A percentile compares a stretch with the other conserved stretches of the same genome.
phyloP scores from a whole-genome alignment of 1,284 basidiomycete genomes.

The Leccinum variabile region DNA sequence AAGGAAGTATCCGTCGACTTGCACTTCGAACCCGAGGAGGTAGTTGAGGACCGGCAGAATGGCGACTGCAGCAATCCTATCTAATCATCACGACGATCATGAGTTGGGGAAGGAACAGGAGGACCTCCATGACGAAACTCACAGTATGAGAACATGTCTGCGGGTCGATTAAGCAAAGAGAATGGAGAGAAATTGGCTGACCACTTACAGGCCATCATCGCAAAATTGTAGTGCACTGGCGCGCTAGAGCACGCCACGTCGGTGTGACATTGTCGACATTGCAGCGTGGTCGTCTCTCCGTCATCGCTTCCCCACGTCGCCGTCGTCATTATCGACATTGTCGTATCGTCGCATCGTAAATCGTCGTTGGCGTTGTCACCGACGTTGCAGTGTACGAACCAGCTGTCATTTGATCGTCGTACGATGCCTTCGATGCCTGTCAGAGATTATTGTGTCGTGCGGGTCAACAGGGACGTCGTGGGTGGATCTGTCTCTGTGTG shows the following conservation, averaged over 20 bases:
- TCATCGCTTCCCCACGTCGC: too few relatives aligned
- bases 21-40: slow-evolving; percentile 63
- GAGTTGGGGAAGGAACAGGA: not conserved
- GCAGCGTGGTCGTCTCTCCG: too few relatives aligned
- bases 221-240: slow-evolving; percentile 81
- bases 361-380: slow-evolving; percentile 41
- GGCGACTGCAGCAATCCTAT: slow-evolving; percentile 71
- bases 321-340: too few relatives aligned
- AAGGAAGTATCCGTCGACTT: slow-evolving; percentile 67
- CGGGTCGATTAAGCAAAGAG: slow-evolving; percentile 17
- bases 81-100: slow-evolving; percentile 33
- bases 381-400: slow-evolving; percentile 98
- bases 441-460: too few relatives aligned
- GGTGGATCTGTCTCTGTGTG: slow-evolving; percentile 65
- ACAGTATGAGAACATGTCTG: slow-evolving; percentile 87
- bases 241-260: slow-evolving; percentile 44
- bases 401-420: slow-evolving; percentile 86
- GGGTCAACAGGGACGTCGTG: slow-evolving; percentile 77
- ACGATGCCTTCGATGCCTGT: slow-evolving; percentile 93
- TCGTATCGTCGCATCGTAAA: too few relatives aligned
- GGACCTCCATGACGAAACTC: slow-evolving; percentile 20
- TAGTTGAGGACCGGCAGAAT: slow-evolving; percentile 71
- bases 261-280: too few relatives aligned
- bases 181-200: slow-evolving; percentile 32
- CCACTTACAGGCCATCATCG: slow-evolving; percentile 67